Conservation (phyloP, 345 rosid genomes). For the Sisymbrium altissimum region DNA sequence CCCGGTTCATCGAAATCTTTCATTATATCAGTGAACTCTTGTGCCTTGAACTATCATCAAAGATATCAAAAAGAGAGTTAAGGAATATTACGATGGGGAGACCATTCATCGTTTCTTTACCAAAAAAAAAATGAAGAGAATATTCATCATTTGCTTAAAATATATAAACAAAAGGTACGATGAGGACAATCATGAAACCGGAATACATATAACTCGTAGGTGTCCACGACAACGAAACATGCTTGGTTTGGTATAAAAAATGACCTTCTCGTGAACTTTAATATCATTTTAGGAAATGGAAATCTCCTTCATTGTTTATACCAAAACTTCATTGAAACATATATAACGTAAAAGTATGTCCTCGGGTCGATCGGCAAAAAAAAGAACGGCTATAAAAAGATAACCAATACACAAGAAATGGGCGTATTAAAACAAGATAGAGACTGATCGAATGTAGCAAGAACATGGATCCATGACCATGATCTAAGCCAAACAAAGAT, state of each 20-base stretch:
- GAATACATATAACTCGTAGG: background rate
- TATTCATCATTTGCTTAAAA: background rate
- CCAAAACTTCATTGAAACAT: background rate
- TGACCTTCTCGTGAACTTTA: too few relatives aligned
- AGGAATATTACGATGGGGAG: background rate
- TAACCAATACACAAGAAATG: background rate
- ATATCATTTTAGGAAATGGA: background rate
- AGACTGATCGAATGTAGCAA: background rate
- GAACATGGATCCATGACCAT: background rate
- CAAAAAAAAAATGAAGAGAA: too few relatives aligned
- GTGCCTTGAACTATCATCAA: constrained; percentile 51
- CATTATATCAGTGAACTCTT: constrained; percentile 51
- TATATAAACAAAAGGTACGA: background rate
- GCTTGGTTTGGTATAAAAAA: background rate
- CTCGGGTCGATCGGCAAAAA: background rate
- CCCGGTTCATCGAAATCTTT: constrained; percentile 85
- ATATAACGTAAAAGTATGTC: background rate
- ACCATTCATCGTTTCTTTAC: background rate
- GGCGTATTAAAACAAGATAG: background rate
- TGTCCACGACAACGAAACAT: background rate
- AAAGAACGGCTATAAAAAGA: background rate
- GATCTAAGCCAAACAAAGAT: background rate
- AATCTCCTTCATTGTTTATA: background rate
- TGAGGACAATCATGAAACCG: background rate
- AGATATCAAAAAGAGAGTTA: background rate